Percentiles rank a stretch among this genome's conserved stretches.
phyloP scores from a whole-genome alignment of 2,329 filamentous ascomycete genomes.

The Diaporthe nobilis region DNA sequence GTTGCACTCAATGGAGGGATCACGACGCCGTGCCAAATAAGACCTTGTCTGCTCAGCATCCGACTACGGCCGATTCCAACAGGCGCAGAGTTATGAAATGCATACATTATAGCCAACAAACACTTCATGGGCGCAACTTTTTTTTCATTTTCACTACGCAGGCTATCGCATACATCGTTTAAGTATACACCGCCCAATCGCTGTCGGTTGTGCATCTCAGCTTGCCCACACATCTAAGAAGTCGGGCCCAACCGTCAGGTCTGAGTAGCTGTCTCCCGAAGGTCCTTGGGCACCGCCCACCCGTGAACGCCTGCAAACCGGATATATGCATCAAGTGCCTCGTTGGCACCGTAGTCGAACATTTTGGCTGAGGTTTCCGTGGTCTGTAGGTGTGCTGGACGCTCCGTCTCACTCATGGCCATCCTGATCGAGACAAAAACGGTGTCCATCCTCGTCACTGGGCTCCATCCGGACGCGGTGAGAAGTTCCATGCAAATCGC shows the following conservation, averaged over 20 bases:
- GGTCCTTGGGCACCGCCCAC: constrained; percentile 78
- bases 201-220: background rate
- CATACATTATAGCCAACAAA: background rate
- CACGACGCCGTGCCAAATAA: background rate
- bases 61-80: background rate
- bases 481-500: constrained; percentile 88
- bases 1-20: background rate
- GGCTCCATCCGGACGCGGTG: constrained; percentile 86
- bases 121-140: background rate
- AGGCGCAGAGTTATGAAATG: background rate
- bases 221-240: background rate
- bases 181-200: background rate
- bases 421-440: constrained; percentile 86
- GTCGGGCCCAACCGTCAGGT: background rate
- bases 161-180: background rate
- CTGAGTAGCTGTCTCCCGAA: constrained; percentile 61
- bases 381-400: constrained; percentile 78
- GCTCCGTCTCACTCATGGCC: constrained; percentile 79
- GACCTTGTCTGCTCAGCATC: background rate
- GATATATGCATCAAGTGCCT: constrained; percentile 81
- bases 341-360: constrained; percentile 74
- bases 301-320: constrained; percentile 79
- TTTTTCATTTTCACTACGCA: background rate
- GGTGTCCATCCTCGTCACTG: constrained; percentile 80
- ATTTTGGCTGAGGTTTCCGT: background rate